phyloP scores from a whole-genome alignment of 2,329 filamentous ascomycete genomes.

The Alternaria brassicicola region DNA sequence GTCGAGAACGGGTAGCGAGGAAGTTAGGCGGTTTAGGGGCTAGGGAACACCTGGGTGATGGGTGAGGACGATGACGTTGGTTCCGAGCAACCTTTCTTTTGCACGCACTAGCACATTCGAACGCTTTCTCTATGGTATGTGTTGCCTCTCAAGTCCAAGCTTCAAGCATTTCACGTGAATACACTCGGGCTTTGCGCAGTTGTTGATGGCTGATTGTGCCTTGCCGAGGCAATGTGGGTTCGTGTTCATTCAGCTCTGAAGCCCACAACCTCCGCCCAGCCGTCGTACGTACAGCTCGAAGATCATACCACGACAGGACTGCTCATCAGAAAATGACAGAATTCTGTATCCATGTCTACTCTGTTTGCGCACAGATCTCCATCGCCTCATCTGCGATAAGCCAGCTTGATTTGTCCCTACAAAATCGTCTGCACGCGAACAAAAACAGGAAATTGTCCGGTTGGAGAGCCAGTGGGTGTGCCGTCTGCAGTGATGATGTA shows the following conservation, averaged over 20 bases:
- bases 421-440: background rate
- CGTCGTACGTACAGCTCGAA: background rate
- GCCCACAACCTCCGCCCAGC: background rate
- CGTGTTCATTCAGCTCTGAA: constrained; percentile 5
- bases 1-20: background rate
- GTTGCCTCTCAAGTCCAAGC: background rate
- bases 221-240: background rate
- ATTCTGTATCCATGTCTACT: background rate
- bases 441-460: constrained; percentile 1
- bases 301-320: background rate
- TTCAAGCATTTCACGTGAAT: background rate
- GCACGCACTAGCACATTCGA: background rate
- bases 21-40: background rate
- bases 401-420: background rate
- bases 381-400: background rate
- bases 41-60: constrained; percentile 1
- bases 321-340: background rate
- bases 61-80: background rate
- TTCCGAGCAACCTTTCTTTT: background rate
- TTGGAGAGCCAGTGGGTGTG: constrained; percentile 16
- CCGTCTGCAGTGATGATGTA: constrained; percentile 31
- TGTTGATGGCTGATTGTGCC: background rate
- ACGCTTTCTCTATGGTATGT: background rate
- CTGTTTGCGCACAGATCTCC: background rate
- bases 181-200: background rate